A percentile compares a stretch with the other conserved stretches of the same genome.
These are phyloP conservation scores for Lophiotrema nucula DNA, from an alignment of 495 filamentous ascomycete species.

Conservation along the genomic window DNA sequence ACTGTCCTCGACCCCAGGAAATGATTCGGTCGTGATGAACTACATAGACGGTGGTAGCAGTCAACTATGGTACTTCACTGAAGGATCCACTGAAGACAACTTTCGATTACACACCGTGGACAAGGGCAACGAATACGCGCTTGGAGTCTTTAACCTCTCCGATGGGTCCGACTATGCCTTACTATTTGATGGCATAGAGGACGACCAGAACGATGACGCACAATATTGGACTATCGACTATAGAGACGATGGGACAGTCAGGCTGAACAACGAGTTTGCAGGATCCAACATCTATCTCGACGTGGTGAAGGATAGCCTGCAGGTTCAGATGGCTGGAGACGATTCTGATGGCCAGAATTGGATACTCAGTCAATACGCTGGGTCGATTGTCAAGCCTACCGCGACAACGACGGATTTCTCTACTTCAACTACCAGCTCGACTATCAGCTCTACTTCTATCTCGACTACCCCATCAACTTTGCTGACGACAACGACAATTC, in stretches of 20 bases:
- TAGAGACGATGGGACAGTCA: not conserved
- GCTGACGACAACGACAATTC: too few species aligned
- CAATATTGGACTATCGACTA: constrained; percentile 4
- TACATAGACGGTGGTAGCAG: not conserved
- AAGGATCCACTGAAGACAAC: not conserved
- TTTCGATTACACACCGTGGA: constrained; percentile 13
- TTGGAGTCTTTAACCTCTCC: constrained; percentile 3
- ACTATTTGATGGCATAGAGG: not conserved
- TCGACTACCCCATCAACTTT: too few species aligned
- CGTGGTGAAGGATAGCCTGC: not conserved
- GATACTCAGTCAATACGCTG: not conserved
- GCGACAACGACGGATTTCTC: too few species aligned
- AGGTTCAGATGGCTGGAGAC: not conserved
- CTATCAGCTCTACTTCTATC: too few species aligned
- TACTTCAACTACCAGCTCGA: too few species aligned
- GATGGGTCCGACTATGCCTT: not conserved
- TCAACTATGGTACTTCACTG: constrained; percentile 18
- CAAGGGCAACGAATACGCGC: constrained; percentile 7
- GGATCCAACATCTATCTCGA: constrained; percentile 10
- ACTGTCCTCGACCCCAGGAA: constrained; percentile 1
- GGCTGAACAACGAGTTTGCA: constrained; percentile 6
- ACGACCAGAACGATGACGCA: not conserved
- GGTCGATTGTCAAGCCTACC: too few species aligned
- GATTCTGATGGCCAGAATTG: not conserved
- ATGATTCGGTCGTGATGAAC: constrained; percentile 2